Conservation (phyloP, 176 grass and related monocot genomes). For the Saccharum spontaneum region DNA sequence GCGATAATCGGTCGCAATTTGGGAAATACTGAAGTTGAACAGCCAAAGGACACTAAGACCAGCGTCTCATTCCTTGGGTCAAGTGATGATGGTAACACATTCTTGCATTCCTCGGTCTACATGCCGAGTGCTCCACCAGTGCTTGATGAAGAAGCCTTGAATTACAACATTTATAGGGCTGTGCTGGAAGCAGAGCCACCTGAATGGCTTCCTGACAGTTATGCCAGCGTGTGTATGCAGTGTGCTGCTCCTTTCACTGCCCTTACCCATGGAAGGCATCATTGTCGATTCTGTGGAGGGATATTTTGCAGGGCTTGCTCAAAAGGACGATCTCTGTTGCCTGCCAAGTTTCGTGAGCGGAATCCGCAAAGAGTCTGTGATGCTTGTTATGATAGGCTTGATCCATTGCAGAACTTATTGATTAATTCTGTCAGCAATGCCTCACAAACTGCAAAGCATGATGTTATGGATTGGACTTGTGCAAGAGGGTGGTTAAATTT, state of each 20-base stretch:
- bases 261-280: conserved; percentile 73
- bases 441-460: conserved; percentile 72
- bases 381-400: conserved; percentile 83
- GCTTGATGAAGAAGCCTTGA: conserved; percentile 60
- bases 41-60: conserved; percentile 36
- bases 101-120: conserved; percentile 77
- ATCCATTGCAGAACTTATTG: conserved; percentile 77
- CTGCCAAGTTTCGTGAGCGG: conserved; percentile 64
- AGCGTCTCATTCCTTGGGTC: conserved; percentile 74
- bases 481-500: conserved; percentile 84
- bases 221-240: conserved; percentile 73
- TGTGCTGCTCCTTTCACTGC: conserved; percentile 68
- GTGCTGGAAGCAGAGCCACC: conserved; percentile 75
- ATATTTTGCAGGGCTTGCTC: conserved; percentile 83
- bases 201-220: conserved; percentile 84
- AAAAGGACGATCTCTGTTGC: conserved; percentile 68
- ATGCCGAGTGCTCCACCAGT: conserved; percentile 72
- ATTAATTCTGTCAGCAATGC: conserved; percentile 77
- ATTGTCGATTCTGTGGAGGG: conserved; percentile 86
- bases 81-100: conserved; percentile 50
- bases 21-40: conserved; percentile 33
- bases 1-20: conserved; percentile 53
- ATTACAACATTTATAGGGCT: conserved; percentile 51
- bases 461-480: conserved; percentile 90
- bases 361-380: conserved; percentile 84